These are phyloP conservation scores for Alternaria viburni DNA, from an alignment of 2,329 filamentous ascomycete genomes.

Conservation along the genomic window DNA sequence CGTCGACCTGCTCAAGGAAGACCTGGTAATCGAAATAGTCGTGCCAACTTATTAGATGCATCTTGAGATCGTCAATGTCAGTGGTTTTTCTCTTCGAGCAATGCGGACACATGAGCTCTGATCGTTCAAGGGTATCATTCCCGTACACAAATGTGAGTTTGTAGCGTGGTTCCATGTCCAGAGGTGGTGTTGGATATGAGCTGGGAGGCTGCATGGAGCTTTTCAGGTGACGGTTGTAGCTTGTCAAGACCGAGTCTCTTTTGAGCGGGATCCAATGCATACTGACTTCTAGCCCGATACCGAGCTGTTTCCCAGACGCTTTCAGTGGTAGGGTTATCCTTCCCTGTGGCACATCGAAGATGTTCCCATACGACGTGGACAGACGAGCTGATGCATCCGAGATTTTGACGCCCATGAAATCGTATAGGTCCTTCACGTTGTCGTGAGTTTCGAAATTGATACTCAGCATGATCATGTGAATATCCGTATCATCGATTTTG, in stretches of 20 bases:
- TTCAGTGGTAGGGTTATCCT: conserved; percentile 16
- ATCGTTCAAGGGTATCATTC: conserved; percentile 12
- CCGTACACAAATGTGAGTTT: conserved; percentile 20
- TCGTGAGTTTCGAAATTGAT: conserved; percentile 26
- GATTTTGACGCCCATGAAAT: conserved; percentile 21
- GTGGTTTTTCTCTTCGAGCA: conserved; percentile 15
- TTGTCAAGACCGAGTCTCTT: conserved; percentile 17
- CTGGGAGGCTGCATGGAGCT: background rate
- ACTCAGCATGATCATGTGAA: conserved; percentile 18
- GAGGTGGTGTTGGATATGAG: conserved; percentile 13
- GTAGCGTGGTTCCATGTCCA: conserved; percentile 18
- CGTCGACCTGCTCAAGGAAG: conserved; percentile 9
- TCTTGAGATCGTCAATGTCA: conserved; percentile 34
- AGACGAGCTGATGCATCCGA: conserved; percentile 19
- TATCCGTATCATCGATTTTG: background rate
- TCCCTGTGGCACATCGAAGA: conserved; percentile 32
- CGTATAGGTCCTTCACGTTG: conserved; percentile 35
- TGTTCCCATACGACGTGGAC: conserved; percentile 32
- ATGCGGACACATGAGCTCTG: conserved; percentile 25
- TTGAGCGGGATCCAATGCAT: conserved; percentile 28
- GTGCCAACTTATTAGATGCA: conserved; percentile 46
- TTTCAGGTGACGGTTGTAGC: conserved; percentile 33
- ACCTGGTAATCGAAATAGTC: conserved; percentile 41
- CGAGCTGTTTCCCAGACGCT: conserved; percentile 16
- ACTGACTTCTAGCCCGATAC: conserved; percentile 27